These are phyloP conservation scores for Mucor velutinosus DNA, from an alignment of 371 early-diverging fungal genomes.

Conservation along the genomic window DNA sequence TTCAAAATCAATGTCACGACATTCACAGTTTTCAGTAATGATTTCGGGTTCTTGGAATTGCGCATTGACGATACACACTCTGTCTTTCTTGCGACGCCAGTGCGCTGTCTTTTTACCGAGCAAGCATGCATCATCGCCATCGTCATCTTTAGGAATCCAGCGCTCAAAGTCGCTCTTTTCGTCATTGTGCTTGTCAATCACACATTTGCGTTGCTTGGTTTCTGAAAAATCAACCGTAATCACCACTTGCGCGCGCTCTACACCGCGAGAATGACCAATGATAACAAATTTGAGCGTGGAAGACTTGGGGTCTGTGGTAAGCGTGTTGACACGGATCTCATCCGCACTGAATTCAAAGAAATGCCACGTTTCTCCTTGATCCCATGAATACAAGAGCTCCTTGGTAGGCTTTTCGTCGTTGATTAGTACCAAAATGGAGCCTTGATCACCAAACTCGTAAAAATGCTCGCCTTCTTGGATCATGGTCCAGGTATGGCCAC, in stretches of 20 bases:
- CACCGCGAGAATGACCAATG: constrained; percentile 41
- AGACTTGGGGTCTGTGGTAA: constrained; percentile 67
- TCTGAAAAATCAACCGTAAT: constrained; percentile 51
- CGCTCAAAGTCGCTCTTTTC: constrained; percentile 76
- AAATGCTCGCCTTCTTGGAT: constrained; percentile 59
- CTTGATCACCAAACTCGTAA: constrained; percentile 87
- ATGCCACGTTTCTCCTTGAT: constrained; percentile 73
- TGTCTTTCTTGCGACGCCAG: constrained; percentile 81
- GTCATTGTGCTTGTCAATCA: constrained; percentile 50
- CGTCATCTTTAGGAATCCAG: constrained; percentile 72
- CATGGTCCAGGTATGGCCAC: constrained; percentile 75
- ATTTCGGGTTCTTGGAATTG: constrained; percentile 63
- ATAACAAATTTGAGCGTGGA: constrained; percentile 62
- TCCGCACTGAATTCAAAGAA: constrained; percentile 45
- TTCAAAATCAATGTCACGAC: constrained; percentile 76
- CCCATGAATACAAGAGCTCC: constrained; percentile 64
- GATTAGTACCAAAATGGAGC: constrained; percentile 68
- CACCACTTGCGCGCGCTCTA: constrained; percentile 31
- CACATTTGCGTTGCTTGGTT: constrained; percentile 47
- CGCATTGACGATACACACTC: constrained; percentile 71
- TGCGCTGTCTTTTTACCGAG: constrained; percentile 56
- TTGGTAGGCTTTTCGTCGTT: constrained; percentile 77
- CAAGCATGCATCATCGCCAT: constrained; percentile 47
- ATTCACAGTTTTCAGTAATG: constrained; percentile 59
- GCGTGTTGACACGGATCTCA: constrained; percentile 46